Base-by-base conservation (phyloP, 2,329 filamentous ascomycete species). In the Didymella arachidicola region DNA sequence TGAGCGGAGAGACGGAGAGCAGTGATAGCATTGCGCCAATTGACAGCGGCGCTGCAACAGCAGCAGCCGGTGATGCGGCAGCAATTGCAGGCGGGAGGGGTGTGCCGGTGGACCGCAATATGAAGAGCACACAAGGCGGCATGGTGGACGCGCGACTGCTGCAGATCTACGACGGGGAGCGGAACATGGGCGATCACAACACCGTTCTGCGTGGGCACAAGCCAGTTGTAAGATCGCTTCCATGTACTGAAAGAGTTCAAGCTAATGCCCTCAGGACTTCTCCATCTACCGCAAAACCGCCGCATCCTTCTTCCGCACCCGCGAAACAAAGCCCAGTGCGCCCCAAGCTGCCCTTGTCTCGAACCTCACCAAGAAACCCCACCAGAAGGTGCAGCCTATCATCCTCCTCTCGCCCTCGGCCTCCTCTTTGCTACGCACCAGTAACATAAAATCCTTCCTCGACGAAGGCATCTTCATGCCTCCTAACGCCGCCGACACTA, bases 341-440 rank as follows among this genome's bases (percentile, higher is more conserved):
- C 67, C 69, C 53, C 63, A 71, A 43, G 53, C 69, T 57, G 58
- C 77, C 7, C 75, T 79, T 50, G 69, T 80, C 72, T 67, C 79
- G 11, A 74, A 73, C 68, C 73, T 77, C 48, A 64, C 67, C 39
- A 79, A 79, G 63, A 77, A 80, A 57, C 74, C 77, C 45, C 59
- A 73, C 26, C 75, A 75, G 45, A 83, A 86, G 50, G 80, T 84
- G 34, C 82, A 82, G 74, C 95, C 95, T 47, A 99, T 99, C 79
- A 97, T 99, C 76, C 88, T 99, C 27, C 89, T 99, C 61, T 98
- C 95, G 0, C 95, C 95, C 1, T 98, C 94, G 1, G 95, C 94
- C 11, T 97, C 94, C 2, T 96, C 93, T 1, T 87, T 98, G 47
- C 88, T 99, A 36, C 93, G 94, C 76, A 92, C 98, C 86, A 91